Percentiles rank a stretch among this genome's conserved stretches.
Conservation (phyloP, 768 basidiomycete species). For the Leccinum obscurum region DNA sequence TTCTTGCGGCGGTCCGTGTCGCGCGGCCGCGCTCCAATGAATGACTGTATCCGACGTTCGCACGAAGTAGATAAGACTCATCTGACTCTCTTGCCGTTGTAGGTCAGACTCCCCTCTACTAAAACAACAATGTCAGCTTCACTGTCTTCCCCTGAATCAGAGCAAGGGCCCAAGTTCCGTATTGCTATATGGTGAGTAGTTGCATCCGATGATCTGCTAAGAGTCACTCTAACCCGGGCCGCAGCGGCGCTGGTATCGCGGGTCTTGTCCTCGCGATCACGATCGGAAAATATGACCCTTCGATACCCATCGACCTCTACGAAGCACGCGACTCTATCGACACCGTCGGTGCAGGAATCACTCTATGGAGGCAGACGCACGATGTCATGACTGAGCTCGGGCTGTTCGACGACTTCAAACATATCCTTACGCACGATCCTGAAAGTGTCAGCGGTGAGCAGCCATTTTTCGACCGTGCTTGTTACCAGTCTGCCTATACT, state of each 20-base stretch:
- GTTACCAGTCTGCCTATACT: conserved; percentile 15
- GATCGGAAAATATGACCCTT: conserved; percentile 34
- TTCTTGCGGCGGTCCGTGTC: neutral
- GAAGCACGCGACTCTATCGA: conserved; percentile 45
- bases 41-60: neutral
- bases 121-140: neutral
- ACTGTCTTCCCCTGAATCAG: neutral
- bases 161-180: conserved; percentile 2
- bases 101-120: neutral
- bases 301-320: conserved; percentile 43
- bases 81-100: neutral
- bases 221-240: neutral
- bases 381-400: conserved; percentile 45
- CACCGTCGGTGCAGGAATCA: conserved; percentile 42
- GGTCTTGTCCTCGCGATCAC: conserved; percentile 44
- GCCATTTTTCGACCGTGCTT: neutral
- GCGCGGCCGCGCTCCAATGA: neutral
- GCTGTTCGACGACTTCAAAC: conserved; percentile 36
- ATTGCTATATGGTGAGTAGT: conserved; percentile 15
- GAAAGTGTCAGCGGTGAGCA: conserved; percentile 16
- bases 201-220: neutral
- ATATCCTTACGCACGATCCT: conserved; percentile 14
- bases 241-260: conserved; percentile 44
- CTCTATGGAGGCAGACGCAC: conserved; percentile 50
- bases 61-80: neutral